phyloP scores from a whole-genome alignment of 305 asterid genomes.

The Fraxinus sp. region DNA sequence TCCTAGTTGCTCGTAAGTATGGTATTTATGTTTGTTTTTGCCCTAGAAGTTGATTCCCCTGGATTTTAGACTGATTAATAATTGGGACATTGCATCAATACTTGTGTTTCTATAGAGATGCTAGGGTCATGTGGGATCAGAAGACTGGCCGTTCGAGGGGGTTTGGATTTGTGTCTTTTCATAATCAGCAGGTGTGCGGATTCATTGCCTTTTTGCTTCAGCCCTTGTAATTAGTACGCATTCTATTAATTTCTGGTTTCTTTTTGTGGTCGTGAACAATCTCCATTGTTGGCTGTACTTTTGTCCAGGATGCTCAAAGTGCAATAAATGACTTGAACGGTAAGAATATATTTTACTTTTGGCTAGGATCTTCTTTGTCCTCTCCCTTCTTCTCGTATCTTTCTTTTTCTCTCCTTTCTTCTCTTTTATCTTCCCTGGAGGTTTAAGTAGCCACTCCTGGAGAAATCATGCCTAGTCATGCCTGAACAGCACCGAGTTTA shows the following conservation, averaged over 20 bases:
- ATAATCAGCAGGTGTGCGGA: constrained; percentile 66
- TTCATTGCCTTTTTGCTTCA: background rate
- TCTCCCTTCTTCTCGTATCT: background rate
- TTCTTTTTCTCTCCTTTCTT: background rate
- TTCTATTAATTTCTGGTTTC: background rate
- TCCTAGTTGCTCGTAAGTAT: constrained; percentile 75
- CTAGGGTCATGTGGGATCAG: constrained; percentile 97
- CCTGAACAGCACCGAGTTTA: background rate
- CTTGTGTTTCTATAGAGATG: constrained; percentile 55
- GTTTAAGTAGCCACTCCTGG: background rate
- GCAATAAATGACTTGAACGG: constrained; percentile 82
- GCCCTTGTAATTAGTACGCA: background rate
- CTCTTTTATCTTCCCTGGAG: background rate
- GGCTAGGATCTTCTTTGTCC: constrained; percentile 4
- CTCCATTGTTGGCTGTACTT: constrained; percentile 14
- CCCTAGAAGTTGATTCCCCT: constrained; percentile 9
- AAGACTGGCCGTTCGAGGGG: constrained; percentile 96
- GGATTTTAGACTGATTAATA: background rate
- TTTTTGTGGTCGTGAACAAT: background rate
- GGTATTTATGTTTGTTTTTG: constrained; percentile 3
- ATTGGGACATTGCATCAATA: background rate
- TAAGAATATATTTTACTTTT: constrained; percentile 30
- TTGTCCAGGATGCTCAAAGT: constrained; percentile 78
- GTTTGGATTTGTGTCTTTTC: constrained; percentile 88
- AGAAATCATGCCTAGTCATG: background rate